Evolutionary conservation across 2,329 filamentous ascomycete genomes (phyloP).

Genomic region (Fusarium redolens): DNA sequence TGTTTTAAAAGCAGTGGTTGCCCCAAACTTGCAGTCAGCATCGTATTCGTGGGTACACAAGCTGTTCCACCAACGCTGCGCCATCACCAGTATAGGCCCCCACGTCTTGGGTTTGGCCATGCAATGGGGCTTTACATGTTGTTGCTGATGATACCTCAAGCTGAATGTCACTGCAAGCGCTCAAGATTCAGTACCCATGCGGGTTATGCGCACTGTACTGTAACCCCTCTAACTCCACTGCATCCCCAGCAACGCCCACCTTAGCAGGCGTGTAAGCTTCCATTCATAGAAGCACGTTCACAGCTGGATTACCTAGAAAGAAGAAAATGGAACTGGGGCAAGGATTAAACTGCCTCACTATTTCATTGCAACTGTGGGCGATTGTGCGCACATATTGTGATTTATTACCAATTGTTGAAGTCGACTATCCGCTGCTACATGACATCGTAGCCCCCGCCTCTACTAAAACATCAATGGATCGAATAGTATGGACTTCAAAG

Average conservation of each 20-base stretch:
- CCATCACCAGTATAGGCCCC: slow-evolving; percentile 18
- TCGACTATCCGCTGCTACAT: not conserved
- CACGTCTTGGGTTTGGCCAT: slow-evolving; percentile 10
- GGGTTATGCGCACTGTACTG: slow-evolving; percentile 22
- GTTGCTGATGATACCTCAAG: slow-evolving; percentile 1
- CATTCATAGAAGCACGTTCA: not conserved
- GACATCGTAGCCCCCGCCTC: not conserved
- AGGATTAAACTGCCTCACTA: not conserved
- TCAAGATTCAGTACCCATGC: not conserved
- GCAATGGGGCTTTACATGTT: slow-evolving; percentile 18
- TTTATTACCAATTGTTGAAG: not conserved
- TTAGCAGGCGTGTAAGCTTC: not conserved
- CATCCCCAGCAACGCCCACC: slow-evolving; percentile 27
- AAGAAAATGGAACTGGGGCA: not conserved
- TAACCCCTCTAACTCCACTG: slow-evolving; percentile 7
- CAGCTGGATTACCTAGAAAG: not conserved
- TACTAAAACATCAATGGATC: not conserved
- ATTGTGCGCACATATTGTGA: not conserved
- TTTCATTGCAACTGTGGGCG: slow-evolving; percentile 2
- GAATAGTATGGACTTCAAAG: not conserved
- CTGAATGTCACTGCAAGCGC: not conserved
- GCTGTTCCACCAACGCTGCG: slow-evolving; percentile 31
- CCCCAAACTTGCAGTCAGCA: slow-evolving; percentile 31
- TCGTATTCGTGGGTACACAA: slow-evolving; percentile 36
- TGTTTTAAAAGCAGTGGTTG: not conserved